Conservation (phyloP, 768 basidiomycete species). For the Suillus discolor region DNA sequence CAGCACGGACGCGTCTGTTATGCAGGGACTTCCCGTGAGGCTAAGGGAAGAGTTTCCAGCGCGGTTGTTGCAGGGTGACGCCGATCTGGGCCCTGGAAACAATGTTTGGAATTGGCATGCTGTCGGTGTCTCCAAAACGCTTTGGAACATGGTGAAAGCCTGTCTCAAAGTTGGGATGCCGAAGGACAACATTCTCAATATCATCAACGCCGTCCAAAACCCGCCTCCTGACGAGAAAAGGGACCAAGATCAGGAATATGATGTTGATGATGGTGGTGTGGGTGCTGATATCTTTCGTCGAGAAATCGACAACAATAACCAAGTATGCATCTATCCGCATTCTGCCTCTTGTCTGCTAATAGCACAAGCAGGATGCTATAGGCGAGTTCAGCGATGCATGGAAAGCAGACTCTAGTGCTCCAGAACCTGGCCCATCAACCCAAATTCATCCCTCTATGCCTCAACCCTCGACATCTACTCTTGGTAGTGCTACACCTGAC, state of each 20-base stretch:
- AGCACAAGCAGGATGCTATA: constrained; percentile 38
- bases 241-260: constrained; percentile 35
- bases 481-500: constrained; percentile 18
- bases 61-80: constrained; percentile 54
- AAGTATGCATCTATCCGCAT: constrained; percentile 22
- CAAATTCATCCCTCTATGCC: constrained; percentile 17
- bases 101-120: constrained; percentile 80
- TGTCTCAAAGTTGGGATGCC: constrained; percentile 58
- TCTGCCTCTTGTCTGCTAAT: constrained; percentile 14
- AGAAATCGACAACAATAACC: constrained; percentile 26
- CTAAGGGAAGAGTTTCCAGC: constrained; percentile 79
- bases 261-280: constrained; percentile 36
- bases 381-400: constrained; percentile 64
- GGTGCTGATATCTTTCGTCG: constrained; percentile 26
- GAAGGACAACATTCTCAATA: constrained; percentile 60
- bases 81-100: constrained; percentile 57
- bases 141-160: constrained; percentile 76
- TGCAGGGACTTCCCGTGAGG: constrained; percentile 66
- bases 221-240: constrained; percentile 37
- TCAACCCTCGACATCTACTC: constrained; percentile 9
- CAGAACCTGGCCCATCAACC: constrained; percentile 30
- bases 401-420: constrained; percentile 56
- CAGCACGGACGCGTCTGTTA: constrained; percentile 71
- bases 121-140: constrained; percentile 65
- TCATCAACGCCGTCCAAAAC: constrained; percentile 61